Percentiles rank a stretch among this genome's conserved stretches.
Evolutionary conservation across 169 alveolate species (phyloP).

Genomic region (Plasmodium relictum): DNA sequence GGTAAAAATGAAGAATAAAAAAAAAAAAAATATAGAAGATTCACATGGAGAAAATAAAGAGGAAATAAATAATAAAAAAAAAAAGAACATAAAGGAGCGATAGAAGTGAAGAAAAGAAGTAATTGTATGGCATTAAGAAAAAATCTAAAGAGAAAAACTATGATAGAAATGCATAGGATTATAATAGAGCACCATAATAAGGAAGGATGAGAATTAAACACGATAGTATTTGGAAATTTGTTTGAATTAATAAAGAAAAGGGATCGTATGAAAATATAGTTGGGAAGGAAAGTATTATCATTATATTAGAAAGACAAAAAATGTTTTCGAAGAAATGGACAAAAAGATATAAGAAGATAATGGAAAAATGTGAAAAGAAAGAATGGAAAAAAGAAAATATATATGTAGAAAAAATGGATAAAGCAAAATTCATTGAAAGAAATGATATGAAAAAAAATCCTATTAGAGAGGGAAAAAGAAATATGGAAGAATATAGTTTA

Average conservation of each 20-base stretch:
- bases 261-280: not conserved
- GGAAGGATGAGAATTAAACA: not conserved
- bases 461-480: not conserved
- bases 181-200: not conserved
- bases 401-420: not conserved
- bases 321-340: not conserved
- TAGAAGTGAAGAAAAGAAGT: not conserved
- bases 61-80: not conserved
- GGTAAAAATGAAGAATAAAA: not conserved
- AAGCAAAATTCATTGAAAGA: not conserved
- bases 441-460: not conserved
- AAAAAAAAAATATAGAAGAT: not conserved
- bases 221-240: not conserved
- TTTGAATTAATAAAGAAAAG: not conserved
- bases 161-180: conserved; percentile 4
- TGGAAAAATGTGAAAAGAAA: not conserved
- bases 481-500: not conserved
- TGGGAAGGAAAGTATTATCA: not conserved
- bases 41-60: not conserved
- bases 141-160: not conserved
- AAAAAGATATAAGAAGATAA: not conserved
- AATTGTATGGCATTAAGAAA: not conserved
- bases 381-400: not conserved
- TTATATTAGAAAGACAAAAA: not conserved
- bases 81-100: not conserved